Conservation (phyloP, 345 rosid genomes). For the Salix dunnii region DNA sequence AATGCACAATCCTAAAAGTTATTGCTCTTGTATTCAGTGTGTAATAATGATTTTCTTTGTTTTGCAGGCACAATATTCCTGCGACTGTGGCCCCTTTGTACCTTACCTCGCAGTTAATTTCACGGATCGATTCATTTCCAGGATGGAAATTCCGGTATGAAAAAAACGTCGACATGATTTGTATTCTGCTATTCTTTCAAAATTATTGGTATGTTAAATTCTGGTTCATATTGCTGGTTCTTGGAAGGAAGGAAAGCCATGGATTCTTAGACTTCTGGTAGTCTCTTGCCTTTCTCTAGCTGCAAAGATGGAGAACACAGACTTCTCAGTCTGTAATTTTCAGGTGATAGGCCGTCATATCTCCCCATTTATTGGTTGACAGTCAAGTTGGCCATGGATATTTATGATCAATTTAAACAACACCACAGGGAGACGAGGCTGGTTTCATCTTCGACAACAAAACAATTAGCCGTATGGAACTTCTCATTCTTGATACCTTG, state of each 20-base stretch:
- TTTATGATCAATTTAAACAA: not conserved
- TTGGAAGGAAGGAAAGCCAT: conserved; percentile 42
- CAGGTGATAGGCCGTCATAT: conserved; percentile 21
- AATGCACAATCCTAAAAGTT: not conserved
- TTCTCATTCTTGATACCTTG: conserved; percentile 47
- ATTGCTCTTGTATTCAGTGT: not conserved
- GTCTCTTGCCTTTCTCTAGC: conserved; percentile 45
- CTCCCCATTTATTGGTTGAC: not conserved
- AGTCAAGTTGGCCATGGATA: not conserved
- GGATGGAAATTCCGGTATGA: conserved; percentile 37
- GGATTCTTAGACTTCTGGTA: conserved; percentile 37
- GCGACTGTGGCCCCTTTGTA: conserved; percentile 30
- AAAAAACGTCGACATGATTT: not conserved
- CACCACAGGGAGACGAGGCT: conserved; percentile 35
- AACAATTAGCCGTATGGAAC: conserved; percentile 52
- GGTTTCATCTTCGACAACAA: conserved; percentile 34
- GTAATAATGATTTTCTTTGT: not conserved
- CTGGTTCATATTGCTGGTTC: not conserved
- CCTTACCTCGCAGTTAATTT: conserved; percentile 48
- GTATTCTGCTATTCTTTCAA: not conserved
- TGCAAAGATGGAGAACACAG: conserved; percentile 40
- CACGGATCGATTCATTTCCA: conserved; percentile 48
- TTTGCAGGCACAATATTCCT: conserved; percentile 17
- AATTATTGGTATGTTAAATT: not conserved
- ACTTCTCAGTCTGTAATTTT: conserved; percentile 27